Conservation (phyloP, 805 yeast genomes). For the Spathaspora boniae region DNA sequence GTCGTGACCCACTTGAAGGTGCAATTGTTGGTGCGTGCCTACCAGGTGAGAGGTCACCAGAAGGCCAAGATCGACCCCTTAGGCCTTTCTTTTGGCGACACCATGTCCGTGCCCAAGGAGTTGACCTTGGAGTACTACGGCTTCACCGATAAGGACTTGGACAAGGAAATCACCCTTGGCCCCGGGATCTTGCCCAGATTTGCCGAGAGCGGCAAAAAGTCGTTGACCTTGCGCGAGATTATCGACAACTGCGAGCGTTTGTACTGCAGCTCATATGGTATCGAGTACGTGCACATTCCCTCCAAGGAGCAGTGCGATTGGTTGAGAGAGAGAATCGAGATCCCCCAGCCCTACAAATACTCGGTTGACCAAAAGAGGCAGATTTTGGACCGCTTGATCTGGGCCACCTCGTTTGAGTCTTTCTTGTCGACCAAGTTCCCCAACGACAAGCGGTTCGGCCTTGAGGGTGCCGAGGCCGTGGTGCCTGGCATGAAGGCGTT, state of each 20-base stretch:
- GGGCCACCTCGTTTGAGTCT: slow-evolving; percentile 93
- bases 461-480: slow-evolving; percentile 96
- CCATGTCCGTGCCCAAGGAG: slow-evolving; percentile 66
- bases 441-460: slow-evolving; percentile 96
- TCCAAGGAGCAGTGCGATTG: slow-evolving; percentile 95
- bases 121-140: slow-evolving; percentile 90
- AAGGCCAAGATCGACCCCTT: slow-evolving; percentile 96
- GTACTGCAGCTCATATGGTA: slow-evolving; percentile 87
- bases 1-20: slow-evolving; percentile 88
- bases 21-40: slow-evolving; percentile 95
- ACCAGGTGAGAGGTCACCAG: slow-evolving; percentile 97
- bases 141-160: slow-evolving; percentile 81
- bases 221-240: slow-evolving; percentile 75
- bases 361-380: slow-evolving; percentile 89
- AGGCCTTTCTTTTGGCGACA: slow-evolving; percentile 80
- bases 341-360: slow-evolving; percentile 82
- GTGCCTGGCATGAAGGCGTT: slow-evolving; percentile 96
- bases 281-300: slow-evolving; percentile 95
- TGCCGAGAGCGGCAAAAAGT: slow-evolving; percentile 58
- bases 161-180: slow-evolving; percentile 82
- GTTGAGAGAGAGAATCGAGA: slow-evolving; percentile 95
- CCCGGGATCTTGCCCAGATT: slow-evolving; percentile 97
- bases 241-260: slow-evolving; percentile 73
- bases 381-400: slow-evolving; percentile 90
- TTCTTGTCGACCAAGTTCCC: slow-evolving; percentile 95